A percentile compares a stretch with the other conserved stretches of the same genome.
Evolutionary conservation across 257 asterid genomes (phyloP).

Genomic region (Capsicum chinense): DNA sequence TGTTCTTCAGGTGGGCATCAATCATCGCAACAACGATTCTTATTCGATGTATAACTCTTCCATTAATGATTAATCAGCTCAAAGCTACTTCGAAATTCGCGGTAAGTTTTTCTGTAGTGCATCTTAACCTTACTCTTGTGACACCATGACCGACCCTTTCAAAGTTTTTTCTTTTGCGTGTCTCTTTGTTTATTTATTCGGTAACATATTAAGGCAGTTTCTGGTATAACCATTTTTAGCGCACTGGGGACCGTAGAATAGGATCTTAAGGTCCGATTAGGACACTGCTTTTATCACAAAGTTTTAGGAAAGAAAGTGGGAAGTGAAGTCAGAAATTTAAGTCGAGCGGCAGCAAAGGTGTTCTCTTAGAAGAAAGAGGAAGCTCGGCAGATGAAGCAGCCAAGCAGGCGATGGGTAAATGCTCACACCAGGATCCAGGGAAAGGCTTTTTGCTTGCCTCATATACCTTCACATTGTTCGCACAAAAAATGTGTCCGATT

Average conservation of each 20-base stretch:
- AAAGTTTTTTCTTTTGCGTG: background rate
- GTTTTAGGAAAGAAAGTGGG: background rate
- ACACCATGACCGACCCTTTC: background rate
- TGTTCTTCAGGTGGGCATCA: conserved; percentile 83
- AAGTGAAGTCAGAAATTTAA: background rate
- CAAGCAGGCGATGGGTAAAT: background rate
- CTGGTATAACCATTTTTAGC: background rate
- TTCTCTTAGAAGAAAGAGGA: background rate
- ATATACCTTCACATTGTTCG: background rate
- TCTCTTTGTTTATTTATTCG: background rate
- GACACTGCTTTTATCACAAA: background rate
- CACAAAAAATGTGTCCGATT: background rate
- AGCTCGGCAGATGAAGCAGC: background rate
- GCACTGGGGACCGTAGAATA: background rate
- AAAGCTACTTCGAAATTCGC: conserved; percentile 74
- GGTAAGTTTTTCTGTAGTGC: conserved; percentile 50
- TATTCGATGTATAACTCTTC: conserved; percentile 66
- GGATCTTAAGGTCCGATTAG: background rate
- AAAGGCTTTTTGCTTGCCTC: background rate
- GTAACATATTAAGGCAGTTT: background rate
- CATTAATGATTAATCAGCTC: conserved; percentile 71
- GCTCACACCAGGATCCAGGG: background rate
- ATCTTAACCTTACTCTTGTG: background rate
- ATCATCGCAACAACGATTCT: conserved; percentile 62
- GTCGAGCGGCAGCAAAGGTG: background rate